Evolutionary conservation across 352 stramenopile genomes (phyloP).

Genomic region (Phytophthora sp.): DNA sequence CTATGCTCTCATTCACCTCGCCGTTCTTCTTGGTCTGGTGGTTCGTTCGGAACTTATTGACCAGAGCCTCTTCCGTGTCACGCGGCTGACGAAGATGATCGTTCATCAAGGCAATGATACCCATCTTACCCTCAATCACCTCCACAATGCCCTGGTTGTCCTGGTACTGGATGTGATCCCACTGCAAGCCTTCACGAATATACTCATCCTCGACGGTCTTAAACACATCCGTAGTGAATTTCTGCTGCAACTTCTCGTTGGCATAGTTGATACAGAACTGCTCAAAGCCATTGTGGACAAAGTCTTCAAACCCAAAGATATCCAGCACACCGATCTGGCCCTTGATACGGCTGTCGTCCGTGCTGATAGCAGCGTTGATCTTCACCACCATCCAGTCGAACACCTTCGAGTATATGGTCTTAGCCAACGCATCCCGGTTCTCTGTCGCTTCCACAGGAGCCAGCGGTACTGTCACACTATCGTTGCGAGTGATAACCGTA

Average conservation of each 20-base stretch:
- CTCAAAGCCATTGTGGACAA: slow-evolving; percentile 93
- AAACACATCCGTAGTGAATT: slow-evolving; percentile 96
- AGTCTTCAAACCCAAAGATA: slow-evolving; percentile 99
- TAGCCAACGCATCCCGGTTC: slow-evolving; percentile 96
- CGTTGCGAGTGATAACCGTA: slow-evolving; percentile 91
- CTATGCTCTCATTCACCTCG: slow-evolving; percentile 77
- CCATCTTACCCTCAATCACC: slow-evolving; percentile 94
- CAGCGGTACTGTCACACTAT: slow-evolving; percentile 85
- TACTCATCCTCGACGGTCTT: slow-evolving; percentile 99
- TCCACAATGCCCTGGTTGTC: slow-evolving; percentile 98
- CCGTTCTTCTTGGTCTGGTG: slow-evolving; percentile 74
- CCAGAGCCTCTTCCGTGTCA: slow-evolving; percentile 86
- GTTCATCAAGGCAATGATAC: slow-evolving; percentile 90
- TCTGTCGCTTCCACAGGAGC: slow-evolving; percentile 91
- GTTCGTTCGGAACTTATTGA: slow-evolving; percentile 90
- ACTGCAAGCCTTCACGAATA: slow-evolving; percentile 96
- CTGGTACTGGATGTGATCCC: slow-evolving; percentile 98
- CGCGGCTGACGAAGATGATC: slow-evolving; percentile 86
- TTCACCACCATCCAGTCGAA: slow-evolving; percentile 98
- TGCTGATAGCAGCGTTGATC: slow-evolving; percentile 87
- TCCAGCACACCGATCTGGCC: slow-evolving; percentile 96
- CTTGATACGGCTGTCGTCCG: slow-evolving; percentile 70
- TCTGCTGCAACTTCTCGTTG: slow-evolving; percentile 91
- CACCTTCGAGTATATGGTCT: slow-evolving; percentile 97
- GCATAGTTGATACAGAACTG: slow-evolving; percentile 95